Conservation (phyloP, 192 early-diverging fungal species). For the Coemansia sp. region DNA sequence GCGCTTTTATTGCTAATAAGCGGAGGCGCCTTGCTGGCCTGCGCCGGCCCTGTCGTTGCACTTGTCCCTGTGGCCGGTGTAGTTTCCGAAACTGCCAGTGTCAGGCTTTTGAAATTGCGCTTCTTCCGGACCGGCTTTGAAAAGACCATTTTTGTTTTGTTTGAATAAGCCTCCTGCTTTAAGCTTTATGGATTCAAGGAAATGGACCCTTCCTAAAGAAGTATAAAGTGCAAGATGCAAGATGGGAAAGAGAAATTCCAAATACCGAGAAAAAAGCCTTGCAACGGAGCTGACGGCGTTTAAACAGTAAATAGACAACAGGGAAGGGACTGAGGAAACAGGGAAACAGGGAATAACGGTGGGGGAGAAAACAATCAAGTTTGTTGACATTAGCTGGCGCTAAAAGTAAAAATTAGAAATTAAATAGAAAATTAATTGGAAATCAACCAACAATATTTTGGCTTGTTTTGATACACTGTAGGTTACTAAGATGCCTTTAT, state of each 20-base stretch:
- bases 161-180: no score
- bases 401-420: no score
- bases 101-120: constrained; percentile 56
- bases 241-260: background rate
- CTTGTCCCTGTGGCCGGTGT: constrained; percentile 13
- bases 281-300: no score
- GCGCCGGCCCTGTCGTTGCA: constrained; percentile 12
- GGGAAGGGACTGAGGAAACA: background rate
- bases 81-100: constrained; percentile 36
- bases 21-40: constrained; percentile 10
- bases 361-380: no score
- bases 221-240: background rate
- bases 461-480: no score
- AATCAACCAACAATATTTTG: no score
- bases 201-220: background rate
- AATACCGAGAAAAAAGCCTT: background rate
- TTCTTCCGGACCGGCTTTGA: constrained; percentile 53
- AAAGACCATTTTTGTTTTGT: constrained; percentile 24
- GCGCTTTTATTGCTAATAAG: constrained; percentile 19
- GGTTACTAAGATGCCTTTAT: no score
- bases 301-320: constrained; percentile 1
- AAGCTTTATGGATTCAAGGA: no score
- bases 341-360: no score
- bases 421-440: no score
- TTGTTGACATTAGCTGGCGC: no score